Evolutionary conservation across 495 filamentous ascomycete species (phyloP), one percentile per base, ranked within the genome.

Genomic region (Hyaloscypha variabilis): DNA sequence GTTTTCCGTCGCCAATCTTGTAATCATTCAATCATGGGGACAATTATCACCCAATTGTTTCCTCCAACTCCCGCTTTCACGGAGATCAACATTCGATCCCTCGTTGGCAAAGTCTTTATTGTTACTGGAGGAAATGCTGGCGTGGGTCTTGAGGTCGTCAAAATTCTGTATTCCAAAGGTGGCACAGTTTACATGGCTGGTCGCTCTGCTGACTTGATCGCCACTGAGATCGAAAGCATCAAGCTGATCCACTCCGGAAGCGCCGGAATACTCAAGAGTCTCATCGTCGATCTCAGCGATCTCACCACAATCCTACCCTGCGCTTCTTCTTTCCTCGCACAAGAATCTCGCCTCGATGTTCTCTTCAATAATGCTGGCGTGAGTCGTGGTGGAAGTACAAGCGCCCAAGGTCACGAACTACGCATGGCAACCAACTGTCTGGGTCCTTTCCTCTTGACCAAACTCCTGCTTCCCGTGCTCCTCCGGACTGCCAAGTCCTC

Each of bases 311-410:
- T 88, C 65, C 81, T 81, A 63, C 31, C 74, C 0, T 73, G 81
- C 0, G 84, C 78, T 5, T 28, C 79, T 8, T 62, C 66, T 5
- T 82, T 85, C 67, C 67, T 72, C 6, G 54, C 63, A 0, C 60
- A 73, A 36, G 81, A 85, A 70, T 66, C 64, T 3, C 67, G 77
- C 14, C 76, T 87, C 0, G 80, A 87, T 61, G 78, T 85, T 10
- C 74, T 88, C 0, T 86, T 75, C 67, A 86, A 86, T 66, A 86
- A 87, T 65, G 84, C 85, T 0, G 85, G 84, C 8, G 72, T 87
- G 29, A 70, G 69, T 65, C 58, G 59, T 1, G 68, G 71, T 8
- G 75, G 74, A 42, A 68, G 67, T 55, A 67, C 64, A 58, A 74
- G 70, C 26, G 67, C 64, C 6, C 77, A 82, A 64, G 78, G 80